phyloP scores from a whole-genome alignment of 75 land plant genomes.

The Adiantum capillusveneris region DNA sequence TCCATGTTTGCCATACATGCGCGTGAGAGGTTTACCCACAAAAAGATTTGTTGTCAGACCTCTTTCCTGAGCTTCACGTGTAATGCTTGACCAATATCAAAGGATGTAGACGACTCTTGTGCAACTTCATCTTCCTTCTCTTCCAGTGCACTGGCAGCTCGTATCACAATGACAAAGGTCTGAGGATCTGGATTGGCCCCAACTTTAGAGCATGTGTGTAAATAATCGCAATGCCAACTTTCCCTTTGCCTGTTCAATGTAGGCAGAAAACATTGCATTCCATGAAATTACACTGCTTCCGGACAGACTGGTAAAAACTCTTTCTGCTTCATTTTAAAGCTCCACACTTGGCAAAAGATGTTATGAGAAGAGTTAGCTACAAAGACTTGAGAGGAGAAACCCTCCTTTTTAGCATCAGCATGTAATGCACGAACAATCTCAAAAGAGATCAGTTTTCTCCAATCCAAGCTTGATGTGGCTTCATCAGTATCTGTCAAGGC shows the following conservation, averaged over 20 bases:
- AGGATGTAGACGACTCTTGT: neutral
- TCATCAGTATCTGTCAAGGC: neutral
- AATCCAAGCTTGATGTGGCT: neutral
- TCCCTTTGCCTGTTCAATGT: conserved; percentile 20
- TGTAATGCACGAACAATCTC: conserved; percentile 6
- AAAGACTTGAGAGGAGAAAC: conserved; percentile 21
- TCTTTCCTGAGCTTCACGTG: neutral
- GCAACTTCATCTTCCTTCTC: neutral
- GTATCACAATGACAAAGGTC: neutral
- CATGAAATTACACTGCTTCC: conserved; percentile 32
- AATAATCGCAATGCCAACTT: neutral
- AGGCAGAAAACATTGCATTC: conserved; percentile 35
- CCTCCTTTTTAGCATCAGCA: conserved; percentile 18
- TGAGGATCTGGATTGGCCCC: neutral
- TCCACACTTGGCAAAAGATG: conserved; percentile 25
- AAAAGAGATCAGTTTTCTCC: neutral
- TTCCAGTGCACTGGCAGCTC: neutral
- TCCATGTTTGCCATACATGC: conserved; percentile 4
- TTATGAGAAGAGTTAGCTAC: conserved; percentile 26
- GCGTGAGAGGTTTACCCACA: neutral
- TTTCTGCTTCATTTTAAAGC: conserved; percentile 14
- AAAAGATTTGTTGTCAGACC: neutral
- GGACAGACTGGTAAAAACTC: conserved; percentile 27
- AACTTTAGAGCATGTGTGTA: neutral
- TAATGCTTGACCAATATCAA: neutral